phyloP scores from a whole-genome alignment of 768 basidiomycete genomes.

The Grammothele lineata region DNA sequence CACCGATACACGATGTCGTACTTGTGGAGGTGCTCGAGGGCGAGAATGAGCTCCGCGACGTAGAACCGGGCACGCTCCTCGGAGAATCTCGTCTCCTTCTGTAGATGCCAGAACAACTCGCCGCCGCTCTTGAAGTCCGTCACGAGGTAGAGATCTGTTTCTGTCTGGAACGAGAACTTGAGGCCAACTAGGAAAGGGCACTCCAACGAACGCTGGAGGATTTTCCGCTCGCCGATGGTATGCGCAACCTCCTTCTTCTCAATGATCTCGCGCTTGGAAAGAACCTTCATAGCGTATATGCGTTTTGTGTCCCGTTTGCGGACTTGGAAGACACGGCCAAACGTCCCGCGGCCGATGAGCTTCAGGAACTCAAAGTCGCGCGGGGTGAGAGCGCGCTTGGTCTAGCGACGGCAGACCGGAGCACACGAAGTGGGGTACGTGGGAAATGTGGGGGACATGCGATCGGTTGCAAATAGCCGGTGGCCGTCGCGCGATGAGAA shows the following conservation, averaged over 20 bases:
- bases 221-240: constrained; percentile 99
- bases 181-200: constrained; percentile 97
- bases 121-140: constrained; percentile 99
- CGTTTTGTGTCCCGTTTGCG: constrained; percentile 97
- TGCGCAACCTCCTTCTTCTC: constrained; percentile 99
- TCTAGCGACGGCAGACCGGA: constrained; percentile 38
- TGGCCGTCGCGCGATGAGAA: background rate
- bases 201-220: constrained; percentile 88
- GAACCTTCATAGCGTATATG: constrained; percentile 99
- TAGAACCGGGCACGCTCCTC: constrained; percentile 96
- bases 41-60: constrained; percentile 91
- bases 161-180: constrained; percentile 98
- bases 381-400: constrained; percentile 83
- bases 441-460: constrained; percentile 2
- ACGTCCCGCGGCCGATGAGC: constrained; percentile 96
- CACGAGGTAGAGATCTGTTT: constrained; percentile 90
- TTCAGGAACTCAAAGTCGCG: constrained; percentile 98
- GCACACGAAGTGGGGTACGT: background rate
- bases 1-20: constrained; percentile 92
- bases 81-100: constrained; percentile 89
- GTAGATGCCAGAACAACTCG: constrained; percentile 97
- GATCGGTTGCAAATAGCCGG: background rate
- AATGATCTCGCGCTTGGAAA: constrained; percentile 98
- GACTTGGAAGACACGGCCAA: constrained; percentile 98
- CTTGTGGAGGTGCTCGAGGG: constrained; percentile 95